Evolutionary conservation across 1,284 basidiomycete genomes (phyloP).

Genomic region (Naganishia sp.): DNA sequence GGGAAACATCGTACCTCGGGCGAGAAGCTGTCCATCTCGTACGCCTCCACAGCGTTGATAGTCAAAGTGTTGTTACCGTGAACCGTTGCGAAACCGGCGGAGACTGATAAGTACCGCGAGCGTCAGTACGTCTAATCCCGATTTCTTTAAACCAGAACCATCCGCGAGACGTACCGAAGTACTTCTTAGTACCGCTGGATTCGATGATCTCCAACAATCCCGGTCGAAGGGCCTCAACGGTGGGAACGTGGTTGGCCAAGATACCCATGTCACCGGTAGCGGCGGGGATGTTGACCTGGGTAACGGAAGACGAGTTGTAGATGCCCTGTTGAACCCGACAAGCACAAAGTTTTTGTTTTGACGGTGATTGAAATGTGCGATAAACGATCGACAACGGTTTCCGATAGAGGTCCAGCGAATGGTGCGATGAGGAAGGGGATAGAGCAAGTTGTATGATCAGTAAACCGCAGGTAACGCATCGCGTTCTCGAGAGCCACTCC

Average conservation of each 20-base stretch:
- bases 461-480: too few relatives aligned
- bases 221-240: slow-evolving; percentile 86
- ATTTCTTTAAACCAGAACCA: not conserved
- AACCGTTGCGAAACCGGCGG: slow-evolving; percentile 95
- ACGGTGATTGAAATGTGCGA: too few relatives aligned
- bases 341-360: too few relatives aligned
- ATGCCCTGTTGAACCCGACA: slow-evolving; percentile 12
- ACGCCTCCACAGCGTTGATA: slow-evolving; percentile 96
- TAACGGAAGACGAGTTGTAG: slow-evolving; percentile 25
- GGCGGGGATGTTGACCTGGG: slow-evolving; percentile 54
- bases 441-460: too few relatives aligned
- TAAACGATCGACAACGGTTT: too few relatives aligned
- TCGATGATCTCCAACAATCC: slow-evolving; percentile 93
- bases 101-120: slow-evolving; percentile 64
- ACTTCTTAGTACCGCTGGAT: slow-evolving; percentile 72
- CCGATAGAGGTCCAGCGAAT: too few relatives aligned
- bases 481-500: too few relatives aligned
- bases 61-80: slow-evolving; percentile 97
- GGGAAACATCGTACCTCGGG: slow-evolving; percentile 43
- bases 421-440: too few relatives aligned
- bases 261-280: slow-evolving; percentile 98
- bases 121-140: not conserved
- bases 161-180: slow-evolving; percentile 72
- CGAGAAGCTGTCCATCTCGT: slow-evolving; percentile 77
- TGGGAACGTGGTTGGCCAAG: slow-evolving; percentile 92